Evolutionary conservation across 2,329 filamentous ascomycete species (phyloP), one percentile per base, ranked within the genome.

Genomic region (Myotisia sp.): DNA sequence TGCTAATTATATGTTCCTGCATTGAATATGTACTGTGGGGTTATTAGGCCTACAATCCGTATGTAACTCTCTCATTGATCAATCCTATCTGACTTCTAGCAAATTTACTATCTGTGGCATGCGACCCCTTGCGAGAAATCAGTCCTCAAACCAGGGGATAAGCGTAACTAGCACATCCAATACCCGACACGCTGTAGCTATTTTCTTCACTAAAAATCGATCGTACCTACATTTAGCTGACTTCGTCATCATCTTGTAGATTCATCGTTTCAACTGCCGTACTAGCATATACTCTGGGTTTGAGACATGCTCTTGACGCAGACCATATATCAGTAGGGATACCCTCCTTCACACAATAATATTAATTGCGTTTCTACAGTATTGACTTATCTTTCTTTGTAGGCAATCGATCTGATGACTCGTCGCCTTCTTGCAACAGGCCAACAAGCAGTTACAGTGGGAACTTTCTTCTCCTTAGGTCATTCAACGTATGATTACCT

Each of bases 231-330:
- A 3, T 3, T 10, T 30, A 13, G 23, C 19, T 22, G 4, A 14
- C 6, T 8, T 4, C 9, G 6, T 22, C 18, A 1, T 12, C n/a
- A 16, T 14, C n/a, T n/a, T n/a, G 20, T 31, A 71, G 67, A 1
- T 61, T 67, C 0, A 69, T 94, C 42, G 73, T 86, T 32, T 80
- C 80, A 2, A 78, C 85, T 2, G 83, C 85, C 1, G 75, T 86
- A 2, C 70, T 95, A 1, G 77, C 86, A 17, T 95, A 92, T 56
- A 83, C 83, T 0, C 70, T 95, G 7, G 87, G 87, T 2, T 70
- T 95, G 8, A 79, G 87, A 26, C 87, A 95, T 64, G 87, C 87
- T n/a, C 73, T 95, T 28, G 90, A 95, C 51, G 90, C 87, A n/a
- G 87, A 95, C 58, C 90, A 95, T 52, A 82, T 82, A 43, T 75